Percentiles rank a stretch among this genome's conserved stretches.
phyloP scores from a whole-genome alignment of 1,139 yeast species.

The Geotrichum europaeum region DNA sequence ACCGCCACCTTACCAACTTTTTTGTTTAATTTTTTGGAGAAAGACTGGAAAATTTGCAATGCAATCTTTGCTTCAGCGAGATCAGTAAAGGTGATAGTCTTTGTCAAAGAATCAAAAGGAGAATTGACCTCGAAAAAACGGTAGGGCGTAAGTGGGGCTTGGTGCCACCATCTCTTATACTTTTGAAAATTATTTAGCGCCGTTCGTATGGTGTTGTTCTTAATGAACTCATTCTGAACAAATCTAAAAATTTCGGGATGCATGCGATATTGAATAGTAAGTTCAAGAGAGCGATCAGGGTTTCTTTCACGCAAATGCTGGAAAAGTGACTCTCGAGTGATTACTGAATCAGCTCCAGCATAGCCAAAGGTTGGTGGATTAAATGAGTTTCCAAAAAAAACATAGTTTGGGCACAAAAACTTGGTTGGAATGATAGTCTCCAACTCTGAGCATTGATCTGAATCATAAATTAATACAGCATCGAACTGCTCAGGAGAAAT shows the following conservation, averaged over 20 bases:
- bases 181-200: constrained; percentile 48
- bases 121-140: constrained; percentile 53
- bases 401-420: constrained; percentile 83
- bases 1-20: constrained; percentile 76
- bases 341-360: constrained; percentile 67
- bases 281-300: constrained; percentile 57
- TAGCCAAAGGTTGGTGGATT: constrained; percentile 96
- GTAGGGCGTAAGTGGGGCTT: constrained; percentile 55
- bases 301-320: constrained; percentile 79
- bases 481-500: constrained; percentile 72
- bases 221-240: constrained; percentile 78
- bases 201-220: constrained; percentile 58
- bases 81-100: background rate
- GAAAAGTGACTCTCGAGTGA: constrained; percentile 88
- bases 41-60: constrained; percentile 50
- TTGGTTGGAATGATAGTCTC: constrained; percentile 87
- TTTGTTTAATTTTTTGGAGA: constrained; percentile 30
- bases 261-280: constrained; percentile 95
- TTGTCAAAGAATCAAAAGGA: constrained; percentile 30
- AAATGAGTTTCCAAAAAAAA: constrained; percentile 98
- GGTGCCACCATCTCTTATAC: constrained; percentile 75
- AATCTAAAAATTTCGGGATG: constrained; percentile 83
- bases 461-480: constrained; percentile 92
- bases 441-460: constrained; percentile 93
- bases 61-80: constrained; percentile 2